Percentiles rank a stretch among this genome's conserved stretches.
phyloP scores from a whole-genome alignment of 768 basidiomycete species.

The Xanthoconium stramineum region DNA sequence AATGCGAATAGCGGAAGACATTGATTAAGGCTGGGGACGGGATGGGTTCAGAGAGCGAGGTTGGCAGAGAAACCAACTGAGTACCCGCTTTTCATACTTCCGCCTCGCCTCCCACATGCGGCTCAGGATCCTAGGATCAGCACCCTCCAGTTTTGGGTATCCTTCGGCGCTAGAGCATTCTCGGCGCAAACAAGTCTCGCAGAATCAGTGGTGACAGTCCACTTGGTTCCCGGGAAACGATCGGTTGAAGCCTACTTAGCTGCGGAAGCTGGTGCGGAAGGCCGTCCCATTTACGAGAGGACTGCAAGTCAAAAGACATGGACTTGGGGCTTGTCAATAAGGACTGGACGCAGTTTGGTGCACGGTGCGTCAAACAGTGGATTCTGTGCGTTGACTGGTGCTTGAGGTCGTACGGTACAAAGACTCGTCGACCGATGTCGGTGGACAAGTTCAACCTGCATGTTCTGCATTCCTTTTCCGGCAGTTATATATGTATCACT shows the following conservation, averaged over 20 bases:
- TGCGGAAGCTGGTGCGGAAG: background rate
- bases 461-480: background rate
- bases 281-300: background rate
- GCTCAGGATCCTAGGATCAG: conserved; percentile 15
- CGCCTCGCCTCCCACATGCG: conserved; percentile 20
- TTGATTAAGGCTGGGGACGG: background rate
- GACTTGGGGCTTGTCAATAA: background rate
- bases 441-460: background rate
- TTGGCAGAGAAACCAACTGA: background rate
- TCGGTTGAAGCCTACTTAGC: background rate
- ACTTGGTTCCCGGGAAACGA: background rate
- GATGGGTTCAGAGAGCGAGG: background rate
- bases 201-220: background rate
- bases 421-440: too few relatives aligned
- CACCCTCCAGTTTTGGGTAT: conserved; percentile 11
- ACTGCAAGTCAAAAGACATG: background rate
- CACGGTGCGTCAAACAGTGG: too few relatives aligned
- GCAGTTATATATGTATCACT: background rate
- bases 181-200: background rate
- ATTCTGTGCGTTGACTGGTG: too few relatives aligned
- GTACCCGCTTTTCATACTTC: background rate
- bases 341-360: background rate
- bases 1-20: conserved; percentile 17
- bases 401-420: too few relatives aligned
- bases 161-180: background rate